These are phyloP conservation scores for Microdochium paspali DNA, from an alignment of 2,329 filamentous ascomycete species.

Conservation along the genomic window DNA sequence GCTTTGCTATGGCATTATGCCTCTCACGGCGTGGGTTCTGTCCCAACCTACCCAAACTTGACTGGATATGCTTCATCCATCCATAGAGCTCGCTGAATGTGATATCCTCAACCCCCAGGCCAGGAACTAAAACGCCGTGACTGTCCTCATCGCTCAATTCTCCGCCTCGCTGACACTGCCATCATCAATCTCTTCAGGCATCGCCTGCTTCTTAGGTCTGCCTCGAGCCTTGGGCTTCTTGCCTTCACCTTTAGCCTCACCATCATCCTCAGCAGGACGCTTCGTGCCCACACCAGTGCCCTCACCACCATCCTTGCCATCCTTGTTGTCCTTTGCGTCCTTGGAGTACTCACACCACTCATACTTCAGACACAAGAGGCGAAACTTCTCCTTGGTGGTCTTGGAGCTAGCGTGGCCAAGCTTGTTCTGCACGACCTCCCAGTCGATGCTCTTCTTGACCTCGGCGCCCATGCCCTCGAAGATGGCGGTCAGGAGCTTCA, in stretches of 20 bases:
- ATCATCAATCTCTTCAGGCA: background rate
- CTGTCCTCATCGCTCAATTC: no score
- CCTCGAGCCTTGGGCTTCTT: background rate
- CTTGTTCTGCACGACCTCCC: background rate
- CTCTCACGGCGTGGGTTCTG: no score
- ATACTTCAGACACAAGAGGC: background rate
- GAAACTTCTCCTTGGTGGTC: background rate
- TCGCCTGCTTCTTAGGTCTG: background rate
- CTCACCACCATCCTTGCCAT: background rate
- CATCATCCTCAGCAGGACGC: background rate
- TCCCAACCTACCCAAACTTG: no score
- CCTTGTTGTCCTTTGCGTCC: no score
- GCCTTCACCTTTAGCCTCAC: background rate
- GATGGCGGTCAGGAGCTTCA: background rate
- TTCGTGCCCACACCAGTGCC: background rate
- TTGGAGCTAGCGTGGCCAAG: background rate
- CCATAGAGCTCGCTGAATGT: no score
- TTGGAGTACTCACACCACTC: slow-evolving; percentile 1
- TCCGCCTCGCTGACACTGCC: background rate
- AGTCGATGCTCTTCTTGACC: slow-evolving; percentile 6
- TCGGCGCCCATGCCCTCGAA: slow-evolving; percentile 5
- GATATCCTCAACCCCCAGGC: background rate
- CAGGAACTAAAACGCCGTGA: no score
- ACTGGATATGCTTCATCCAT: background rate
- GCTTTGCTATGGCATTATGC: no score